Evolutionary conservation across 2,329 filamentous ascomycete genomes (phyloP).

Genomic region (Colletotrichum sp.): DNA sequence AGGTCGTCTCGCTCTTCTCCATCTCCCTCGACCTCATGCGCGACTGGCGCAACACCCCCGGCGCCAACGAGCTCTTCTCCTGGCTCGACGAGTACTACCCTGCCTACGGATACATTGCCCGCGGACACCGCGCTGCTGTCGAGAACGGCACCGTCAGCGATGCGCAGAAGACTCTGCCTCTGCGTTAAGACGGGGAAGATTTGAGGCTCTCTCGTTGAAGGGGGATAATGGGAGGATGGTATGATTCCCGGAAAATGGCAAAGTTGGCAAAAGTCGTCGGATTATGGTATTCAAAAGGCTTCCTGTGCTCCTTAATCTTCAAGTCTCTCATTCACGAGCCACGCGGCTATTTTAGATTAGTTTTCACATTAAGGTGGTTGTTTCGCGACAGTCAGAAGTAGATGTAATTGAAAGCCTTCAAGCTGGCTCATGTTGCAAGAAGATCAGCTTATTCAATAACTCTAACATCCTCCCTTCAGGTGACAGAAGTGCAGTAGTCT

Average conservation of each 20-base stretch:
- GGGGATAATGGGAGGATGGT: background rate
- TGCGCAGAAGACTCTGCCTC: slow-evolving; percentile 48
- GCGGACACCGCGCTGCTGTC: slow-evolving; percentile 65
- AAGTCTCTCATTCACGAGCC: slow-evolving; percentile 3
- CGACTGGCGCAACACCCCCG: slow-evolving; percentile 66
- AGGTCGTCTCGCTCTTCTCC: slow-evolving; percentile 65
- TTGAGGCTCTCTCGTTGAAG: background rate
- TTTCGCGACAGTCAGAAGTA: background rate
- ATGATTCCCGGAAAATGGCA: background rate
- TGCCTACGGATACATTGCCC: slow-evolving; percentile 67
- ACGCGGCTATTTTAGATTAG: background rate
- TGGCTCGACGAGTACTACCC: slow-evolving; percentile 70
- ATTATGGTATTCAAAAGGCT: background rate
- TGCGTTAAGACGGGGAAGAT: background rate
- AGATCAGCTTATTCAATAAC: background rate
- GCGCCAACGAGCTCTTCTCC: slow-evolving; percentile 62
- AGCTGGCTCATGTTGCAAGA: background rate
- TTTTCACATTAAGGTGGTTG: background rate
- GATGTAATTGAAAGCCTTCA: background rate
- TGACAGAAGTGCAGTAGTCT: background rate
- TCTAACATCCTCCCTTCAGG: background rate
- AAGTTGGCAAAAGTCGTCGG: background rate
- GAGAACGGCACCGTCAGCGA: slow-evolving; percentile 62
- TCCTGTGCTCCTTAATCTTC: background rate
- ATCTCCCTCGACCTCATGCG: slow-evolving; percentile 74